Evolutionary conservation across 2,329 filamentous ascomycete genomes (phyloP), one percentile per base, ranked within the genome.

Genomic region (Penicillium sp.): DNA sequence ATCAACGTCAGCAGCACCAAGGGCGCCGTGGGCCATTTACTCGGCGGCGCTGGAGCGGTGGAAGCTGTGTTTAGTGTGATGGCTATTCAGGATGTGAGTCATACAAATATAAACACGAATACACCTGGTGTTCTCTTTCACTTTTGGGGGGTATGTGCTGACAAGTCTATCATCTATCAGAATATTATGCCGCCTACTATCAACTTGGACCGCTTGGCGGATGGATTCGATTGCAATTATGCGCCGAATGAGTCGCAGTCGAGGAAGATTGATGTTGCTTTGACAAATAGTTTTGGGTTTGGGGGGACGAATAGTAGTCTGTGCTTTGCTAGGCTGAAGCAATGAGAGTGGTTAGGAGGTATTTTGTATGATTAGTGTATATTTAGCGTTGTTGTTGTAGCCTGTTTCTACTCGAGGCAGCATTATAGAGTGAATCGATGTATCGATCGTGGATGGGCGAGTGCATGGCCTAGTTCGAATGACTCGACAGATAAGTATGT

Each of bases 201-300:
- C 59, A 98, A 99, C 70, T 81, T 99, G 2, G 80, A 88, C 10
- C 85, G 85, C 7, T 84, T 88, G 6, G 86, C 89, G 47, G 83
- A 82, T 60, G 84, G 88, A 4, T 90, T 91, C 58, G 81, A 88
- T 65, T 96, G 94, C 80, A 97, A 98, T 74, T 94, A 97, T 76
- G 88, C 97, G 3, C 87, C 93, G 0, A 82, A 88, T 4, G 73
- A 82, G 50, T 84, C 92, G 0, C 93, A 97, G 76, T 77, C 90
- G 56, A 88, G 87, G 67, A 75, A 82, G 2, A 86, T 98, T 12
- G 81, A 87, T 60, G 89, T 94, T 24, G 91, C 91, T 5, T 71
- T 99, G 61, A 95, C 92, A 3, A 99, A 99, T 73, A 98, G 94
- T 75, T 99, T 99, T 79, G 95, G 95, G 0, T 99, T 99, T 80